phyloP scores from a whole-genome alignment of 176 grass and related monocot genomes.

The Oryza longistaminata region DNA sequence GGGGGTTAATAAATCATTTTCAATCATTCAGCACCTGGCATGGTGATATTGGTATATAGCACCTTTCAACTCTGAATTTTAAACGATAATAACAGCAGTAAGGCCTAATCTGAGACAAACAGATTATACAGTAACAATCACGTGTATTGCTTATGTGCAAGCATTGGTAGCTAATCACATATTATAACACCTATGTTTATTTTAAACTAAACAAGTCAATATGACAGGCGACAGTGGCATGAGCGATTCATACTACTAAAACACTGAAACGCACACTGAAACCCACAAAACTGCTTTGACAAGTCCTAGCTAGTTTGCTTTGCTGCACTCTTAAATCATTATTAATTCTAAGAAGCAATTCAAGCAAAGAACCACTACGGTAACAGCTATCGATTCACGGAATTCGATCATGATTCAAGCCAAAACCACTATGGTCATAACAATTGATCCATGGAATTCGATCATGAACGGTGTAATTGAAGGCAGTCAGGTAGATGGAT shows the following conservation, averaged over 20 bases:
- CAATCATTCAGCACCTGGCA: background rate
- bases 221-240: conserved; percentile 17
- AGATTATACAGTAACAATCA: conserved; percentile 7
- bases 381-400: background rate
- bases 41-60: background rate
- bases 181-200: background rate
- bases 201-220: conserved; percentile 3
- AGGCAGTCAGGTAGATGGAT: background rate
- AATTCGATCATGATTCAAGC: background rate
- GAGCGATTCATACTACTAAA: background rate
- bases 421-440: background rate
- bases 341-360: background rate
- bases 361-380: background rate
- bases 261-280: conserved; percentile 13
- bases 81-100: conserved; percentile 21
- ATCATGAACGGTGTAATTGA: background rate
- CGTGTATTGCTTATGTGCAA: background rate
- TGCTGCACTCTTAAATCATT: background rate
- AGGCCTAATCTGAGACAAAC: background rate
- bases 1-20: conserved; percentile 8
- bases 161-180: conserved; percentile 21
- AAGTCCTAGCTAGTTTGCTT: background rate
- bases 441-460: background rate
- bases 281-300: background rate
- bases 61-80: conserved; percentile 1